Conservation (phyloP, 371 early-diverging fungal species). For the Mucor indicus region DNA sequence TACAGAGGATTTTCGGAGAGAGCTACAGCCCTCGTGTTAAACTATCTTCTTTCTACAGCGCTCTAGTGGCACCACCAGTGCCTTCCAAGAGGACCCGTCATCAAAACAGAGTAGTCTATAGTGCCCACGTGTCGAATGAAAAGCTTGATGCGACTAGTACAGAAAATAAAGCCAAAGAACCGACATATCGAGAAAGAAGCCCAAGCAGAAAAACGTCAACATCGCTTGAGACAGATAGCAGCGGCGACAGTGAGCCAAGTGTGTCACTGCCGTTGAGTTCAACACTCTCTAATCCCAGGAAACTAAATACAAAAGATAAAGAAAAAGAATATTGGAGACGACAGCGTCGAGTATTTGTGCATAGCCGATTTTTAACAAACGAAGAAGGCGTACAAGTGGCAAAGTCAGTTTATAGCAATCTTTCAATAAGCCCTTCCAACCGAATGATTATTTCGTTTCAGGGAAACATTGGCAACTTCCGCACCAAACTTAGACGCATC, state of each 20-base stretch:
- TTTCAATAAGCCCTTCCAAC: background rate
- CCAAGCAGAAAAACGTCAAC: background rate
- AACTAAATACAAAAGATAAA: slow-evolving; percentile 15
- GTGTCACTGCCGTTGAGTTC: slow-evolving; percentile 5
- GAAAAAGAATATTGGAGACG: slow-evolving; percentile 36
- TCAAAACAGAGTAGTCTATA: too few relatives aligned
- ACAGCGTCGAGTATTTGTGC: slow-evolving; percentile 36
- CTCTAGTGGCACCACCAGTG: slow-evolving; percentile 5
- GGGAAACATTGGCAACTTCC: slow-evolving; percentile 12
- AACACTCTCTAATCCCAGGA: background rate
- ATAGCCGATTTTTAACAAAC: slow-evolving; percentile 32
- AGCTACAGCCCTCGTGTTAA: background rate
- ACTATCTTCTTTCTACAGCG: slow-evolving; percentile 11
- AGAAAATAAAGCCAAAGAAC: background rate
- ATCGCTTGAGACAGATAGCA: background rate
- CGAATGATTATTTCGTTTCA: slow-evolving; percentile 10
- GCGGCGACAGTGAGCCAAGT: background rate
- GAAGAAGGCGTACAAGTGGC: slow-evolving; percentile 30
- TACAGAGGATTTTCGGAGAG: background rate
- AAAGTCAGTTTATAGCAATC: slow-evolving; percentile 20
- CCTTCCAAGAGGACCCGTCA: slow-evolving; percentile 10
- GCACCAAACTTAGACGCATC: slow-evolving; percentile 12
- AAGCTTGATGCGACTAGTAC: background rate
- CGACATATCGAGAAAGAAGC: background rate
- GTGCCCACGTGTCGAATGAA: too few relatives aligned